phyloP scores from a whole-genome alignment of 345 rosid species.

The Eucalyptus cloeziana region DNA sequence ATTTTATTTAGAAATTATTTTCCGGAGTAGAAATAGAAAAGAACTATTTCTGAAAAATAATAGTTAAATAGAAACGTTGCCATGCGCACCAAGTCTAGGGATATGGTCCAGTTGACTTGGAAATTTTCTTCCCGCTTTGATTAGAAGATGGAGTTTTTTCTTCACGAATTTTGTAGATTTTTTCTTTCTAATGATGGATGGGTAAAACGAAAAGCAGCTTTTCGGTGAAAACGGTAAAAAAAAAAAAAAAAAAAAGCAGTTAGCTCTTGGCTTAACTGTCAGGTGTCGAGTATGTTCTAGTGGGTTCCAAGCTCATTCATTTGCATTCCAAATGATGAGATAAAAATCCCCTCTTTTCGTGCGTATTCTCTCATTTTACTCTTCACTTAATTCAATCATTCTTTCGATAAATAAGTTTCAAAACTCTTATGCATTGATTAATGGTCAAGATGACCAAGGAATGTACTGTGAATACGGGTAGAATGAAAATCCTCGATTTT shows the following conservation, averaged over 20 bases:
- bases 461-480: neutral
- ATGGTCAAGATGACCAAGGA: rapidly evolving
- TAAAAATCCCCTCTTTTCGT: rapidly evolving
- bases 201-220: neutral
- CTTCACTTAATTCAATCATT: neutral
- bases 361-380: rapidly evolving
- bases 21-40: no score
- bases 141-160: neutral
- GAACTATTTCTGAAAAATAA: no score
- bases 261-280: neutral
- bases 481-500: no score
- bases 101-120: neutral
- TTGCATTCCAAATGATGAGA: rapidly evolving
- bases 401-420: neutral
- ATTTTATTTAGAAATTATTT: no score
- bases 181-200: neutral
- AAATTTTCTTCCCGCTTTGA: neutral
- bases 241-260: no score
- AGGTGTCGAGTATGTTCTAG: rapidly evolving
- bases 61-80: no score
- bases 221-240: neutral
- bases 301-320: rapidly evolving
- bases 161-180: neutral
- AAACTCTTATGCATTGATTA: neutral
- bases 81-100: neutral